Percentiles rank a stretch among this genome's conserved stretches.
Conservation (phyloP, 371 early-diverging fungal genomes). For the Zopfochytrium polystomum region DNA sequence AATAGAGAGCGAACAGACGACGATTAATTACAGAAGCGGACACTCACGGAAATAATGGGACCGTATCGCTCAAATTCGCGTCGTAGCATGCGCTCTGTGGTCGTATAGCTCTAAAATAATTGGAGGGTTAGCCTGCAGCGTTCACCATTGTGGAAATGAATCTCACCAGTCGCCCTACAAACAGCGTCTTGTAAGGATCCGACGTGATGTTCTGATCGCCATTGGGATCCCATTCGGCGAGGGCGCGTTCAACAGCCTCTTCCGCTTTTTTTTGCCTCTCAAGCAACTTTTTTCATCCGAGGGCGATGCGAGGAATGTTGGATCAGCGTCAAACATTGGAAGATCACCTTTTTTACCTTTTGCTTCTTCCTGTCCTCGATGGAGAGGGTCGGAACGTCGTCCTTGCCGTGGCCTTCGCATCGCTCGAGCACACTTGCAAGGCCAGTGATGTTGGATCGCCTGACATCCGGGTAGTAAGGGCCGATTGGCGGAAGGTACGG, state of each 20-base stretch:
- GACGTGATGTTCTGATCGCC: constrained; percentile 41
- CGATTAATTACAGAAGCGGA: not conserved
- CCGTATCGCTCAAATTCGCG: constrained; percentile 85
- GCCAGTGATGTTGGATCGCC: constrained; percentile 60
- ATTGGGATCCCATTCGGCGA: constrained; percentile 53
- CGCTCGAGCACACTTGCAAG: constrained; percentile 63
- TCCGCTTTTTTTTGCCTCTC: constrained; percentile 56
- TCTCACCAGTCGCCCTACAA: constrained; percentile 76
- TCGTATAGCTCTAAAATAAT: constrained; percentile 51
- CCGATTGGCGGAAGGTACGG: constrained; percentile 71
- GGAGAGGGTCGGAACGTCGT: constrained; percentile 73
- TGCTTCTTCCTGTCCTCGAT: constrained; percentile 66
- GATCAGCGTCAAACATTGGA: not conserved
- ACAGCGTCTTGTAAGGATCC: constrained; percentile 91
- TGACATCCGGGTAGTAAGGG: constrained; percentile 63
- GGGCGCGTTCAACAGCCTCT: constrained; percentile 55
- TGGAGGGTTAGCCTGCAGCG: no score
- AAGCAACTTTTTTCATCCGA: constrained; percentile 39
- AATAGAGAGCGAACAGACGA: constrained; percentile 2
- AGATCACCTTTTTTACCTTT: constrained; percentile 62
- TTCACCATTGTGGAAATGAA: not conserved
- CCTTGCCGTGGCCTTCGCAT: constrained; percentile 62
- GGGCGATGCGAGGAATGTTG: not conserved
- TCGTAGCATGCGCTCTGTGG: constrained; percentile 75
- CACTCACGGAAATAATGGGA: constrained; percentile 68